Evolutionary conservation across 306 rosid genomes (phyloP).

Genomic region (Hippophae gyantsensis): DNA sequence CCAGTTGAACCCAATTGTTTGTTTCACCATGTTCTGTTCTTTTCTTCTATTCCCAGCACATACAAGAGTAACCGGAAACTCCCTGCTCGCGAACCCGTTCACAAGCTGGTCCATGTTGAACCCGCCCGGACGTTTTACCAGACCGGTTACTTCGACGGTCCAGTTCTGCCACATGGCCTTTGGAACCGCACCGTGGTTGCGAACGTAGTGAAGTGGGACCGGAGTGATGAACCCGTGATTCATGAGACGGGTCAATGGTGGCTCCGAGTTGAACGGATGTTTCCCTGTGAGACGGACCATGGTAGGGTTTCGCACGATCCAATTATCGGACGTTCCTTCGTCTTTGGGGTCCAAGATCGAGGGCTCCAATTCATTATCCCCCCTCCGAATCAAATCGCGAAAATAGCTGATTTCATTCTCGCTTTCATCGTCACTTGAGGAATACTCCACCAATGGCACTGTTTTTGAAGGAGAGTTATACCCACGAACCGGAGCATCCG

Average conservation of each 20-base stretch:
- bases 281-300: conserved; percentile 73
- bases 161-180: conserved; percentile 48
- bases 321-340: conserved; percentile 55
- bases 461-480: conserved; percentile 5
- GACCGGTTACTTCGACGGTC: conserved; percentile 60
- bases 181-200: conserved; percentile 69
- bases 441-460: conserved; percentile 8
- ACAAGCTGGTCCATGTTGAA: conserved; percentile 60
- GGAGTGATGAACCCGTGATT: conserved; percentile 80
- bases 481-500: conserved; percentile 23
- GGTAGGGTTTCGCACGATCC: conserved; percentile 58
- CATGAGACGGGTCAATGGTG: conserved; percentile 59
- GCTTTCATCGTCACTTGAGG: conserved; percentile 23
- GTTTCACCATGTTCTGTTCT: conserved; percentile 73
- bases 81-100: conserved; percentile 38
- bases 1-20: conserved; percentile 77
- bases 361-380: conserved; percentile 36
- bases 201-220: conserved; percentile 69
- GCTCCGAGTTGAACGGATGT: conserved; percentile 70
- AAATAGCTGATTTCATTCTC: background rate
- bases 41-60: conserved; percentile 75
- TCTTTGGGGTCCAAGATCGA: conserved; percentile 49
- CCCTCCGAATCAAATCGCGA: conserved; percentile 24
- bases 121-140: conserved; percentile 36
- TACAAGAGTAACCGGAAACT: conserved; percentile 48